Percentiles rank a stretch among this genome's conserved stretches.
These are phyloP conservation scores for Delonix regia DNA, from an alignment of 306 rosid genomes.

Conservation along the genomic window DNA sequence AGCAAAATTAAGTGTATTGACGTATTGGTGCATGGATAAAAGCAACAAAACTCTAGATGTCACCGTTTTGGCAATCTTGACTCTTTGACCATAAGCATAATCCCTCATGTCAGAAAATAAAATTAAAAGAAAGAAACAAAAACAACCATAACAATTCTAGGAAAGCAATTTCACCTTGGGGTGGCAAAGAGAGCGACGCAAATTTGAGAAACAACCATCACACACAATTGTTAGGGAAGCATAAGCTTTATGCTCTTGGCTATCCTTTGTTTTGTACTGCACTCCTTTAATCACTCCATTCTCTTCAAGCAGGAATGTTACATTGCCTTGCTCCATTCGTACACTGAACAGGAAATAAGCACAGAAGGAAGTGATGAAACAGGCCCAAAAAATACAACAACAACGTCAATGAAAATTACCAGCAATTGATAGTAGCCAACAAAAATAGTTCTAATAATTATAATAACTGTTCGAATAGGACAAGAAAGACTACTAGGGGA, in stretches of 20 bases:
- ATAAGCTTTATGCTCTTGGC: constrained; percentile 50
- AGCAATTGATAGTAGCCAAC: background rate
- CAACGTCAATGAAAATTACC: background rate
- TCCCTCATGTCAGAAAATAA: background rate
- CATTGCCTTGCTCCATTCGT: constrained; percentile 65
- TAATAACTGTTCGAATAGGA: background rate
- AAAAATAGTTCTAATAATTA: background rate
- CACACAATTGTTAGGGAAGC: constrained; percentile 73
- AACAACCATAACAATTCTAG: constrained; percentile 19
- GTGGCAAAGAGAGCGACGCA: constrained; percentile 62
- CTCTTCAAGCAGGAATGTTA: constrained; percentile 59
- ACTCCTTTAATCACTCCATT: constrained; percentile 63
- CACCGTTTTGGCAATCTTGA: background rate
- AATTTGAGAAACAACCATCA: constrained; percentile 77
- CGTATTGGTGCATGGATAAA: background rate
- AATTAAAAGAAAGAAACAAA: background rate
- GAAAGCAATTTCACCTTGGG: constrained; percentile 51
- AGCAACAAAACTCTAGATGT: background rate
- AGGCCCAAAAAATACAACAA: background rate
- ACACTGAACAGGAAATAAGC: constrained; percentile 44
- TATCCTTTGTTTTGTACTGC: constrained; percentile 61
- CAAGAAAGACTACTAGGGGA: constrained; percentile 49
- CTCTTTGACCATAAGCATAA: background rate
- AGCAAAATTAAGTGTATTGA: constrained; percentile 15
- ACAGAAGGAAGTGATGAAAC: background rate